phyloP scores from a whole-genome alignment of 176 grass and related monocot species.

The Lolium rigidum region DNA sequence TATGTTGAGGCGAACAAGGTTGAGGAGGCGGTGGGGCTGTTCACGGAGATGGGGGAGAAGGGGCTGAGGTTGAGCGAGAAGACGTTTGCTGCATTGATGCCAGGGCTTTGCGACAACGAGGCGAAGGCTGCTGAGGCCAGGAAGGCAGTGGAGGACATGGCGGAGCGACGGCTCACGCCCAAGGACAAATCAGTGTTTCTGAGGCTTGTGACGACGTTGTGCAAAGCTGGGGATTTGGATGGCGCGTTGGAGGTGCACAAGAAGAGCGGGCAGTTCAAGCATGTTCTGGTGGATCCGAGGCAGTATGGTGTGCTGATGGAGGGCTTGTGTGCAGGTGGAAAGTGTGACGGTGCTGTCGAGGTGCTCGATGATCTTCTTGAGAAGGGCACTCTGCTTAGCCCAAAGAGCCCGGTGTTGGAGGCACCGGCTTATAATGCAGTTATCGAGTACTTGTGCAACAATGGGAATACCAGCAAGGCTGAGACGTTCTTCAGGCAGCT shows the following conservation, averaged over 20 bases:
- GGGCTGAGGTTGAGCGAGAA: conserved; percentile 82
- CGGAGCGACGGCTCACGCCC: conserved; percentile 62
- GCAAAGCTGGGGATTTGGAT: conserved; percentile 73
- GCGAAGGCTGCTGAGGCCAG: conserved; percentile 58
- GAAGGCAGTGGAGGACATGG: conserved; percentile 76
- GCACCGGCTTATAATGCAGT: conserved; percentile 68
- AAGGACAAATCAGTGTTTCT: conserved; percentile 87
- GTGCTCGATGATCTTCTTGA: conserved; percentile 86
- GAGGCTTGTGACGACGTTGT: conserved; percentile 74
- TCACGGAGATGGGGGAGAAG: conserved; percentile 74
- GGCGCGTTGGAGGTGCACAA: conserved; percentile 78
- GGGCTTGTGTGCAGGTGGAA: conserved; percentile 69
- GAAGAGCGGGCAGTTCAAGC: conserved; percentile 71
- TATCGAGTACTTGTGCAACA: conserved; percentile 80
- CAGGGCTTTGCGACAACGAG: conserved; percentile 81
- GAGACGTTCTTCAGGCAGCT: conserved; percentile 93
- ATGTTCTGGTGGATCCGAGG: conserved; percentile 60
- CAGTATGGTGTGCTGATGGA: conserved; percentile 86
- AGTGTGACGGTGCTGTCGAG: conserved; percentile 58
- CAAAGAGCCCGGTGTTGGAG: conserved; percentile 62
- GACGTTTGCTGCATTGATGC: conserved; percentile 90
- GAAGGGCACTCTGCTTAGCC: conserved; percentile 66
- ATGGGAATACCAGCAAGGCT: conserved; percentile 74
- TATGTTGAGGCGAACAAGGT: conserved; percentile 59
- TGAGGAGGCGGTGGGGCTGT: conserved; percentile 65